These are phyloP conservation scores for Hymenoscyphus occultus DNA, from an alignment of 2,329 filamentous ascomycete species.

Conservation along the genomic window DNA sequence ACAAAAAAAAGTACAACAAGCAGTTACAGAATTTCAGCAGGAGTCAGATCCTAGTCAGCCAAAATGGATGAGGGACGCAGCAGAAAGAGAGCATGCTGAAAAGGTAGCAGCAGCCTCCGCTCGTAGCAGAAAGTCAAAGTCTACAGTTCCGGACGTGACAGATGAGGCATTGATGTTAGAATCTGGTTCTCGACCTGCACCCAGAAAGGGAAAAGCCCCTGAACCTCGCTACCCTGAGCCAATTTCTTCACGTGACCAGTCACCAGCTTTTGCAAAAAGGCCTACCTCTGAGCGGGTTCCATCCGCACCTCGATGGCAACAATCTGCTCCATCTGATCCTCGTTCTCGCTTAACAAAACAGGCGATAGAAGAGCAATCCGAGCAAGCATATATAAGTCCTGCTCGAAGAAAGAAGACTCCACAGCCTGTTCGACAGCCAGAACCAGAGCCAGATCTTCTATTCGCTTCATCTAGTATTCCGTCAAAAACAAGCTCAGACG, in stretches of 20 bases:
- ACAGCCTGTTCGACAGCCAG: constrained; percentile 38
- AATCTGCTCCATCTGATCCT: constrained; percentile 45
- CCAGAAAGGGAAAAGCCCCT: constrained; percentile 34
- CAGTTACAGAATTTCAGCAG: constrained; percentile 78
- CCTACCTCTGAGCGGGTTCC: constrained; percentile 42
- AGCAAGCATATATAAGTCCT: constrained; percentile 84
- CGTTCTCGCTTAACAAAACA: constrained; percentile 67
- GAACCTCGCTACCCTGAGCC: constrained; percentile 26
- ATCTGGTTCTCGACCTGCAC: constrained; percentile 55
- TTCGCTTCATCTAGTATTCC: constrained; percentile 40
- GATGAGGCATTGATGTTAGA: constrained; percentile 82
- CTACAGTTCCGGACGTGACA: constrained; percentile 46
- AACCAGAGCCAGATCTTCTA: constrained; percentile 60
- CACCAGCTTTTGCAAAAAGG: constrained; percentile 46
- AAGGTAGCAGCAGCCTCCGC: constrained; percentile 37
- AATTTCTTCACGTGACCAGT: constrained; percentile 45
- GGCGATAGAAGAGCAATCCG: constrained; percentile 73
- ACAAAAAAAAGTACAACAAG: constrained; percentile 89
- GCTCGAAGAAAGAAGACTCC: constrained; percentile 66
- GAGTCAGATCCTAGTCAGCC: constrained; percentile 77
- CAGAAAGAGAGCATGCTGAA: constrained; percentile 38
- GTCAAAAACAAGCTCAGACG: constrained; percentile 32
- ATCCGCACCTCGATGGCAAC: constrained; percentile 59
- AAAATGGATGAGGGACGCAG: constrained; percentile 87
- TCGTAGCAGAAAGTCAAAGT: constrained; percentile 25